phyloP scores from a whole-genome alignment of 139 green algal species.

The Tetradesmus lagerheimii region DNA sequence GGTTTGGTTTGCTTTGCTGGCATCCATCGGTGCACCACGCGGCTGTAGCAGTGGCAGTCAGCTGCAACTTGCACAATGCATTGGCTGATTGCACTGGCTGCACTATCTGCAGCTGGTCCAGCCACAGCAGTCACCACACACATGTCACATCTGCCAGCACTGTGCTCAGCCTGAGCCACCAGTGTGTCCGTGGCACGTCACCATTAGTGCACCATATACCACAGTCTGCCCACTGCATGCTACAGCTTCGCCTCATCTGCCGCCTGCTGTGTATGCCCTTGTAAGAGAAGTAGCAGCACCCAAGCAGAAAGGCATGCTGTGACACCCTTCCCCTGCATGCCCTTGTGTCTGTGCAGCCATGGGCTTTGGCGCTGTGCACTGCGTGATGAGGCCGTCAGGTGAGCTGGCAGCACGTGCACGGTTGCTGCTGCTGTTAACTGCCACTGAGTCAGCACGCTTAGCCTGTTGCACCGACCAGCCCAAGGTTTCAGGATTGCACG shows the following conservation, averaged over 20 bases:
- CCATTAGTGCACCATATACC: no score
- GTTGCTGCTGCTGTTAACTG: conserved; percentile 20
- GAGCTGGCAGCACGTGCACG: neutral
- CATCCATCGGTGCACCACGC: neutral
- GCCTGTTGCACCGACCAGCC: neutral
- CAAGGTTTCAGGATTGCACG: neutral
- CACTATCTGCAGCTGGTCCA: no score
- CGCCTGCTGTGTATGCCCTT: neutral
- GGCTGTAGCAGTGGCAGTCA: neutral
- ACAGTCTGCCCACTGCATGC: neutral
- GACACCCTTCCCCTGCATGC: no score
- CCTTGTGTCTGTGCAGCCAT: conserved; percentile 60
- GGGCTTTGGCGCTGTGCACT: conserved; percentile 76
- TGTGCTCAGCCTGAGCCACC: no score
- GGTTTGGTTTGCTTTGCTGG: no score
- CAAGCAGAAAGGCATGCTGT: no score
- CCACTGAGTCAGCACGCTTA: no score
- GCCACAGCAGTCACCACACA: neutral
- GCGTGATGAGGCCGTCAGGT: conserved; percentile 60
- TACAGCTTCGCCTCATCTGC: no score
- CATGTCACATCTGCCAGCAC: neutral
- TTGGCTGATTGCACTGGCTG: no score
- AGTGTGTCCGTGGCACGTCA: neutral
- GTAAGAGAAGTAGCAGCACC: no score
- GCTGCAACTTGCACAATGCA: neutral